Percentiles rank a stretch among this genome's conserved stretches.
Evolutionary conservation across 345 rosid species (phyloP).

Genomic region (Salix purpurea): DNA sequence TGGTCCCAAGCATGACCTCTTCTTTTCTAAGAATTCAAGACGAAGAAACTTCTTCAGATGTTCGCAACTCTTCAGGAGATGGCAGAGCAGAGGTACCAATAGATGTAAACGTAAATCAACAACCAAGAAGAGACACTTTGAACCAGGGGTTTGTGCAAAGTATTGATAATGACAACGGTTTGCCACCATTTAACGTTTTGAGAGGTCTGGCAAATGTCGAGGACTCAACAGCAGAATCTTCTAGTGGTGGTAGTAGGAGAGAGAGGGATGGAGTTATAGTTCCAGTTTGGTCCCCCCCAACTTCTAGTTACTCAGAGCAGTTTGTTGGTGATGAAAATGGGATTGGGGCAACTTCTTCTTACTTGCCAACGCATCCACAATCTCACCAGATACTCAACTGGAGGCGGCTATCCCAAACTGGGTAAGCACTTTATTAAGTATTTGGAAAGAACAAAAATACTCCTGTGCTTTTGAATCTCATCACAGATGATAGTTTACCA

Average conservation of each 20-base stretch:
- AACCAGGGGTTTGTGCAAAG: conserved; percentile 36
- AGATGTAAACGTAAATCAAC: conserved; percentile 48
- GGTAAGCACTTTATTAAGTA: conserved; percentile 14
- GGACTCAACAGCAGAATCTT: conserved; percentile 91
- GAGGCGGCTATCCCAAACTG: conserved; percentile 88
- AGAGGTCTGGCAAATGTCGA: conserved; percentile 50
- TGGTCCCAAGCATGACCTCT: conserved; percentile 94
- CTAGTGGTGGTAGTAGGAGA: conserved; percentile 65
- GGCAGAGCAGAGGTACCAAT: conserved; percentile 90
- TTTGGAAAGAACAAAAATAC: background rate
- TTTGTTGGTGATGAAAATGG: conserved; percentile 71
- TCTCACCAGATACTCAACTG: conserved; percentile 79
- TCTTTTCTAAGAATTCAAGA: conserved; percentile 69
- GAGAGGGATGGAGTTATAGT: conserved; percentile 83
- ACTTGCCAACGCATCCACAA: conserved; percentile 76
- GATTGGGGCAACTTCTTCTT: conserved; percentile 61
- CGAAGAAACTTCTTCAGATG: conserved; percentile 59
- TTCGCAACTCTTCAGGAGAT: conserved; percentile 47
- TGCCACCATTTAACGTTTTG: conserved; percentile 40
- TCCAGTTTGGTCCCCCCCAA: conserved; percentile 87
- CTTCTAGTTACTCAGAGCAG: conserved; percentile 74
- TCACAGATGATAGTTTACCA: background rate
- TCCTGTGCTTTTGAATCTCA: background rate
- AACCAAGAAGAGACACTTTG: conserved; percentile 40
- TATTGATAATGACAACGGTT: conserved; percentile 24